Percentiles rank a stretch among this genome's conserved stretches.
Conservation (phyloP, 164 flowering plant species). For the Paratinospora sagittata region DNA sequence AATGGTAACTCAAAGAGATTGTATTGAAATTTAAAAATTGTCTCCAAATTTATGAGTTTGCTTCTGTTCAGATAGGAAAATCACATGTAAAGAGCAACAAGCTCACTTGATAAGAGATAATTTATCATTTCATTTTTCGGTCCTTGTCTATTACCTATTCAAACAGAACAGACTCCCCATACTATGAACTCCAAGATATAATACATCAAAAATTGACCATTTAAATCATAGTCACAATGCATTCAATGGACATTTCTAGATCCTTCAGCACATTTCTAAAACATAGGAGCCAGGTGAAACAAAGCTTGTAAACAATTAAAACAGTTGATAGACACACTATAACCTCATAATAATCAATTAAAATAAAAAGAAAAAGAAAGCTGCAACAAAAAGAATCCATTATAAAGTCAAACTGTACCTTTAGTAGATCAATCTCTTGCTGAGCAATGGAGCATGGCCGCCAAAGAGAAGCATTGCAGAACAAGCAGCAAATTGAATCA, state of each 20-base stretch:
- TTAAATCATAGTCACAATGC: not conserved
- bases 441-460: slow-evolving; percentile 30
- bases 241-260: not conserved
- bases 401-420: slow-evolving; percentile 42
- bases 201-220: not conserved
- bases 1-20: not conserved
- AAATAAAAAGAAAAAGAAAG: too few relatives aligned
- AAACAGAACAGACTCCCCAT: not conserved
- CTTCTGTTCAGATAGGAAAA: not conserved
- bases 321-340: not conserved
- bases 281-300: not conserved
- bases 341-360: not conserved
- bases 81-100: not conserved
- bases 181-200: not conserved
- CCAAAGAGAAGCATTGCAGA: slow-evolving; percentile 21
- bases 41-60: not conserved
- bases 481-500: slow-evolving; percentile 21
- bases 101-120: not conserved
- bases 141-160: too few relatives aligned
- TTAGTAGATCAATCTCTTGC: slow-evolving; percentile 98
- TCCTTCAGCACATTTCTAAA: not conserved
- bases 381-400: slow-evolving; percentile 1
- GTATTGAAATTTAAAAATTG: not conserved
- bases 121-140: not conserved
- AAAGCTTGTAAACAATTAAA: too few relatives aligned